Base-by-base conservation (phyloP, 495 filamentous ascomycete species). In the Parathielavia hyrcaniae region DNA sequence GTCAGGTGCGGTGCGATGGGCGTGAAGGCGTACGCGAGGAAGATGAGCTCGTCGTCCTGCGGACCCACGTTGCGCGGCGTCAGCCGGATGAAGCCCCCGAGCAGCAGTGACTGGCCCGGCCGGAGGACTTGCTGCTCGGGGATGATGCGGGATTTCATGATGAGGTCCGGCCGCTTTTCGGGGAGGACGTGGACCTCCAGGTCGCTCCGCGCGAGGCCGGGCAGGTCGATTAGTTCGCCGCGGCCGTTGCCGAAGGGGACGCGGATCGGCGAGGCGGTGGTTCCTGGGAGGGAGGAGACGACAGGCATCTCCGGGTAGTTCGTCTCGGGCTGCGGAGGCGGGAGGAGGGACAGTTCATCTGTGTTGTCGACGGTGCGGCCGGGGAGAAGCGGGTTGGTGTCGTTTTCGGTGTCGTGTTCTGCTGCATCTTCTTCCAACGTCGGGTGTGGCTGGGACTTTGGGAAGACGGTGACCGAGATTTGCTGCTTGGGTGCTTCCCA, bases 161-260 rank as follows among this genome's bases (percentile, higher is more conserved):
- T 77, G 46, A 99, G 77, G 26, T 82, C 77, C 8, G 71, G 66
- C 53, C 83, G 85, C 61, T 86, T 71, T 38, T 86, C 75, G 50
- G 83, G 75, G 5, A 75, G 67, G 19, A 97, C 85, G 69, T 85
- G 83, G 9, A 79, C 65, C 34, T 86, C 81, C 4, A 99, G 77
- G 13, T 83, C 80, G 26, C 79, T 82, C 20, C 95, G 84, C 19
- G 86, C 78, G 14, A 99, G 75, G 11, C 93, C 93, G 0, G 93
- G 93, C 13, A 99, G 81, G 66, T 79, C 93, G 64, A 99, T 88
- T n/a, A 99, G 73, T 65, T 99, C 93, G 50, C 93, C 91, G 61
- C 82, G 85, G 11, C 86, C 86, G 57, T 81, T 82, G 45, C 90
- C 90, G 64, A 92, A 97, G 9, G 89, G 86, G 48, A 96, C 78